Percentiles rank a stretch among this genome's conserved stretches.
Evolutionary conservation across 192 early-diverging fungal species (phyloP).

Genomic region (Entophlyctis luteolus): DNA sequence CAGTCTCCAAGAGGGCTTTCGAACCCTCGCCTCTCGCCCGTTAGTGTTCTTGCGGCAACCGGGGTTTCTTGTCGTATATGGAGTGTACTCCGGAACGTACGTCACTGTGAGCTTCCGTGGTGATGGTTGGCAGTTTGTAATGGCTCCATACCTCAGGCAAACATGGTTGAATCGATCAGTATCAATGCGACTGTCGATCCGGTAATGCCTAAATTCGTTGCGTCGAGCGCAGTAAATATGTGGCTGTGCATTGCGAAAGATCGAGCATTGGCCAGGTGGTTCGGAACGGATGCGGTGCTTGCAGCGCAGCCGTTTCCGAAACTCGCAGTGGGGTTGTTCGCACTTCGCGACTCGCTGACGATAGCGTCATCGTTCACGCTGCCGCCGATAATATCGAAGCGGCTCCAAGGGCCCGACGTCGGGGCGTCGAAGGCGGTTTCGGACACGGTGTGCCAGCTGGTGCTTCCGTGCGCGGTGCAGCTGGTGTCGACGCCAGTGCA

Average conservation of each 20-base stretch:
- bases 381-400: slow-evolving; percentile 30
- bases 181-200: slow-evolving; percentile 24
- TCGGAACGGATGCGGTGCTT: slow-evolving; percentile 26
- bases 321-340: slow-evolving; percentile 32
- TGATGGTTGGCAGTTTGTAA: background rate
- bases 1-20: slow-evolving; percentile 28
- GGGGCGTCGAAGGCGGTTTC: slow-evolving; percentile 10
- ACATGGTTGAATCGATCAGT: slow-evolving; percentile 37
- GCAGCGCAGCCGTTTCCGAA: slow-evolving; percentile 42
- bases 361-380: slow-evolving; percentile 48
- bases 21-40: slow-evolving; percentile 28
- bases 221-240: slow-evolving; percentile 38
- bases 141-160: too few relatives aligned
- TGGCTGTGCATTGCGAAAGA: slow-evolving; percentile 42
- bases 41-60: slow-evolving; percentile 30
- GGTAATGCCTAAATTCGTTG: slow-evolving; percentile 39
- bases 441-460: slow-evolving; percentile 36
- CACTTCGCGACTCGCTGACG: slow-evolving; percentile 38
- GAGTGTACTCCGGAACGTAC: slow-evolving; percentile 43
- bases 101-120: slow-evolving; percentile 9
- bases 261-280: slow-evolving; percentile 37
- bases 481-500: slow-evolving; percentile 40
- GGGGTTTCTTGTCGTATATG: slow-evolving; percentile 31
- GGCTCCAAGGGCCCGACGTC: slow-evolving; percentile 3
- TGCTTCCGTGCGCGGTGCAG: slow-evolving; percentile 42